Evolutionary conservation across 1,284 basidiomycete genomes (phyloP).

Genomic region (Puccinia sorghi): DNA sequence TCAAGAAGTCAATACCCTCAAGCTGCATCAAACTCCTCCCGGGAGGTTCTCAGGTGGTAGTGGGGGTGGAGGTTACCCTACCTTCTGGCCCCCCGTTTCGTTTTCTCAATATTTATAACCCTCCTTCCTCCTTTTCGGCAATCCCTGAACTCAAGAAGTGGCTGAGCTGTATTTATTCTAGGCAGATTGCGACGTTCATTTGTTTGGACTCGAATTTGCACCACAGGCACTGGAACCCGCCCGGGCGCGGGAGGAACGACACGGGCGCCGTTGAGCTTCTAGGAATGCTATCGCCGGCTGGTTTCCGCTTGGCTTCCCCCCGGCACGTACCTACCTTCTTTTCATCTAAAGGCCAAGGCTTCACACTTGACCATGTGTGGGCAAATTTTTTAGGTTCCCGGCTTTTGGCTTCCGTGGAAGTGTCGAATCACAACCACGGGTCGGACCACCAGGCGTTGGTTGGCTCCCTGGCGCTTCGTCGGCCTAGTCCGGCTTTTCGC

Average conservation of each 20-base stretch:
- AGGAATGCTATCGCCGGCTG: background rate
- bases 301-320: slow-evolving; percentile 5
- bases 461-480: background rate
- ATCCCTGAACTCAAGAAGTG: too few species aligned
- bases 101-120: too few species aligned
- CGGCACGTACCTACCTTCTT: background rate
- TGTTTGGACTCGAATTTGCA: slow-evolving; percentile 14
- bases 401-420: background rate
- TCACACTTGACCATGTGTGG: background rate
- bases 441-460: background rate
- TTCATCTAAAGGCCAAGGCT: background rate
- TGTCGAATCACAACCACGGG: background rate
- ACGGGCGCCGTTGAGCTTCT: background rate
- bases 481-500: background rate
- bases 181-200: too few species aligned
- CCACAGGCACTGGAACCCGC: slow-evolving; percentile 7
- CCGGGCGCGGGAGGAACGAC: background rate
- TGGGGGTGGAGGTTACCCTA: too few species aligned
- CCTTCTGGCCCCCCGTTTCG: too few species aligned
- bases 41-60: too few species aligned
- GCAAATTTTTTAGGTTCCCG: slow-evolving; percentile 5
- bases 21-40: too few species aligned
- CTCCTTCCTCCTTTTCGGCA: too few species aligned
- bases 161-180: too few species aligned
- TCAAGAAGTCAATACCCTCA: too few species aligned